These are phyloP conservation scores for Cantharellus anzutake DNA, from an alignment of 768 basidiomycete species.

Conservation along the genomic window DNA sequence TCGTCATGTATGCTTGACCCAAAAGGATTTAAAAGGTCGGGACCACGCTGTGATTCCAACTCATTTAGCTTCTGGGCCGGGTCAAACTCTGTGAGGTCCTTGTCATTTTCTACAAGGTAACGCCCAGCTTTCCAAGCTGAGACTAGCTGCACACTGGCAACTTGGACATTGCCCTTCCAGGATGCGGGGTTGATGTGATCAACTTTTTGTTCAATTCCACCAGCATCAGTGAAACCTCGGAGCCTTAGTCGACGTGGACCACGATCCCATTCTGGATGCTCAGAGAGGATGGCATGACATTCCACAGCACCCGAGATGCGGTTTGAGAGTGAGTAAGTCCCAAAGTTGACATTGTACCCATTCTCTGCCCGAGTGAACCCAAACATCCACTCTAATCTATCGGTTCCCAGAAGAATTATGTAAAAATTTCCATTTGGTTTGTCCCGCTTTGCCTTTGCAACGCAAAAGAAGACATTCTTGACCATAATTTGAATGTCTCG, in stretches of 20 bases:
- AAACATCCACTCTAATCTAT: constrained; percentile 17
- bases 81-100: too few species aligned
- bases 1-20: too few species aligned
- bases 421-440: constrained; percentile 17
- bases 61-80: too few species aligned
- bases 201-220: background rate
- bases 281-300: constrained; percentile 18
- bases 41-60: too few species aligned
- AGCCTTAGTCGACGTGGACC: constrained; percentile 19
- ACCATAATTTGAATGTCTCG: constrained; percentile 21
- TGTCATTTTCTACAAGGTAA: too few species aligned
- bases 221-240: constrained; percentile 6
- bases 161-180: background rate
- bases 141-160: background rate
- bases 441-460: constrained; percentile 22
- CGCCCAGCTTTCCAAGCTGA: constrained; percentile 16
- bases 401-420: constrained; percentile 21
- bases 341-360: constrained; percentile 11
- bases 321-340: constrained; percentile 13
- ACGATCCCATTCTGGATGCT: constrained; percentile 23
- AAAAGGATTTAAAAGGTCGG: too few species aligned
- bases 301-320: constrained; percentile 18
- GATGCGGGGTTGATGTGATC: constrained; percentile 1
- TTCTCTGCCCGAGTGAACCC: constrained; percentile 13
- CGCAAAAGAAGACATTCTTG: constrained; percentile 23